A percentile compares a stretch with the other conserved stretches of the same genome.
phyloP scores from a whole-genome alignment of 192 early-diverging fungal genomes.

The Backusella parvicylindrica region DNA sequence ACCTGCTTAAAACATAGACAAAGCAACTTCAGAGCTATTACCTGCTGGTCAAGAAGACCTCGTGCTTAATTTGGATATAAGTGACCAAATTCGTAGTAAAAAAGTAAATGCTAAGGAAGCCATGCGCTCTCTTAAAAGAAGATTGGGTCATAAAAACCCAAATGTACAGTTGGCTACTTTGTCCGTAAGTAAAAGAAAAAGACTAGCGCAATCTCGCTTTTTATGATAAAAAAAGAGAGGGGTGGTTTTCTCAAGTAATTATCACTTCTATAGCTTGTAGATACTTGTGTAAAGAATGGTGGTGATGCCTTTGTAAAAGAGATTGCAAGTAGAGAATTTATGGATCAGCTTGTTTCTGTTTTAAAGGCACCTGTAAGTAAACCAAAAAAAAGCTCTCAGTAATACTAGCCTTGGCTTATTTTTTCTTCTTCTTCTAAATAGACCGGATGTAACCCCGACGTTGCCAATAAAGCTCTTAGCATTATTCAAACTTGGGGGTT shows the following conservation, averaged over 20 bases:
- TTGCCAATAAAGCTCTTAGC: slow-evolving; percentile 68
- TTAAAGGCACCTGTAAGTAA: slow-evolving; percentile 50
- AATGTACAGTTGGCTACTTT: slow-evolving; percentile 91
- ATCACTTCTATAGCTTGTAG: slow-evolving; percentile 56
- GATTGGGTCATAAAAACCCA: slow-evolving; percentile 86
- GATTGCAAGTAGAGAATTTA: slow-evolving; percentile 85
- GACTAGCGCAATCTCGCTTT: background rate
- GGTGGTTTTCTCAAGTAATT: background rate
- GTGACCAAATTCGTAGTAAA: slow-evolving; percentile 91
- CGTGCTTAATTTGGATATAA: slow-evolving; percentile 80
- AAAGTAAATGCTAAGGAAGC: slow-evolving; percentile 72
- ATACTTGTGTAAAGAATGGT: slow-evolving; percentile 95
- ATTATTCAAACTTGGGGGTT: slow-evolving; percentile 91
- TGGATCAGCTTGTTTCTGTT: slow-evolving; percentile 75
- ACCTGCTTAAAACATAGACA: slow-evolving; percentile 51
- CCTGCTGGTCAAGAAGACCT: slow-evolving; percentile 86
- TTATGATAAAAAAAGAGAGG: slow-evolving; percentile 19
- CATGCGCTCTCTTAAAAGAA: slow-evolving; percentile 68
- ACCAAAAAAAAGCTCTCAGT: background rate
- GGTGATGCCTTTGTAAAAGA: slow-evolving; percentile 84
- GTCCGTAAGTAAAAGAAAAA: slow-evolving; percentile 56
- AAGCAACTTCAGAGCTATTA: slow-evolving; percentile 87
- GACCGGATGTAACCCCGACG: slow-evolving; percentile 67
- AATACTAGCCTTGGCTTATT: too few species aligned
- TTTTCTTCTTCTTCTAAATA: slow-evolving; percentile 23